phyloP scores from a whole-genome alignment of 352 stramenopile species.

The Globisporangium ultimum region DNA sequence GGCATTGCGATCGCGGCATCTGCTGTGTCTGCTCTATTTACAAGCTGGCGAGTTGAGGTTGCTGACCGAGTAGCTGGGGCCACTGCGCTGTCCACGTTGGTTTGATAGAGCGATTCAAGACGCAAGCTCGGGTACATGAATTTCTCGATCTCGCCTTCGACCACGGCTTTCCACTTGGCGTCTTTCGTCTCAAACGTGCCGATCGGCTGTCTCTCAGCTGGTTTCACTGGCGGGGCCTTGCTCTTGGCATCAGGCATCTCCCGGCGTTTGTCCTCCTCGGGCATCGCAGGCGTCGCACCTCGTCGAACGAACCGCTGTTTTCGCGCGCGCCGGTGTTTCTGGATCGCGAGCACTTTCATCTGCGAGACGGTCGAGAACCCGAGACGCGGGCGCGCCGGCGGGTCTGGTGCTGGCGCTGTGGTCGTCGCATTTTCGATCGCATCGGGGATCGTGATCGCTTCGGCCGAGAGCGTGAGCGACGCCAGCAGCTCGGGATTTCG shows the following conservation, averaged over 20 bases:
- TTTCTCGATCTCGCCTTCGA: constrained; percentile 58
- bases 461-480: constrained; percentile 26
- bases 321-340: constrained; percentile 14
- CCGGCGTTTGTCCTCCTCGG: constrained; percentile 2
- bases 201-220: constrained; percentile 27
- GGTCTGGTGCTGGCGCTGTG: too few relatives aligned
- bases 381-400: background rate
- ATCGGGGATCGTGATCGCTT: constrained; percentile 27
- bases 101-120: constrained; percentile 43
- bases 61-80: background rate
- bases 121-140: constrained; percentile 76
- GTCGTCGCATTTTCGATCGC: constrained; percentile 15
- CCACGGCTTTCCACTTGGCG: constrained; percentile 54
- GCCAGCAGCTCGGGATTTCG: constrained; percentile 28
- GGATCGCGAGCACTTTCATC: constrained; percentile 23
- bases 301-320: constrained; percentile 22
- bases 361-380: constrained; percentile 17
- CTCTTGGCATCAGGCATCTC: background rate
- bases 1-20: constrained; percentile 15
- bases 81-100: background rate
- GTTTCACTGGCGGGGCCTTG: background rate
- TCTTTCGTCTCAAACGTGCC: constrained; percentile 53
- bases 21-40: constrained; percentile 1
- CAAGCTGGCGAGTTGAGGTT: background rate
- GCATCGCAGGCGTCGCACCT: constrained; percentile 11